Base-by-base conservation (phyloP, 768 basidiomycete genomes). In the Termitomyces sp. region DNA sequence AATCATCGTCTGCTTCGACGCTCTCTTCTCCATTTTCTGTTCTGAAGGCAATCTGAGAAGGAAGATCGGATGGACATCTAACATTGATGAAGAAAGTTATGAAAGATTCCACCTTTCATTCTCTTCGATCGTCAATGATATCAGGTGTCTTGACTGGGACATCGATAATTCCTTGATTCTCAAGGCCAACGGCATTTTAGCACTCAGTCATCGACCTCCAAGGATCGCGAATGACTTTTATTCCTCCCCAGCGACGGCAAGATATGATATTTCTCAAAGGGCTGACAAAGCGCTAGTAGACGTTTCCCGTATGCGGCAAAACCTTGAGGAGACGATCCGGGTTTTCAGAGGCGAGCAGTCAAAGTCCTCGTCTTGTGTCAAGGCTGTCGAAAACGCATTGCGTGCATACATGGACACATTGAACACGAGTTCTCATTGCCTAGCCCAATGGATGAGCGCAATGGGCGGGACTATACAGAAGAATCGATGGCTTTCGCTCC, bases 1-100 rank as follows among this genome's bases (percentile, higher is more conserved):
- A 12, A 37, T 35, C 5, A 28, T 43, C 17, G 19, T 40, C 0
- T 54, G 53, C 37, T 35, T 54, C 17, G 53, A 54, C 19, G 53
- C 53, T 14, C 53, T 54, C 28, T 54, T 44, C 24, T 44, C 53
- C 0, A 54, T 54, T n/a, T 54, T 44, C 15, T 32, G 45, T 17
- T 47, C 44, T 17, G 42, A 54, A 30, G 44, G 42, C 22, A 45
- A 47, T 41, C 53, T 44, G 11, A 17, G 26, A 14, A 35, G 53
- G 17, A 34, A 17, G 17, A 44, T 44, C 6, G 53, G 44, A 46
- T 32, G 32, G 30, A 53, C 51, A 17, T 34, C 51, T 14, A 19
- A 22, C 7, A 22, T 40, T 21, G 35, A 46, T 26, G 30, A 54
- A 21, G 8, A 35, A 14, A 30, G 14, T 15, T 46, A 21, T 45